Base-by-base conservation (phyloP, 108 stramenopile genomes). In the Schizochytrium sp. region DNA sequence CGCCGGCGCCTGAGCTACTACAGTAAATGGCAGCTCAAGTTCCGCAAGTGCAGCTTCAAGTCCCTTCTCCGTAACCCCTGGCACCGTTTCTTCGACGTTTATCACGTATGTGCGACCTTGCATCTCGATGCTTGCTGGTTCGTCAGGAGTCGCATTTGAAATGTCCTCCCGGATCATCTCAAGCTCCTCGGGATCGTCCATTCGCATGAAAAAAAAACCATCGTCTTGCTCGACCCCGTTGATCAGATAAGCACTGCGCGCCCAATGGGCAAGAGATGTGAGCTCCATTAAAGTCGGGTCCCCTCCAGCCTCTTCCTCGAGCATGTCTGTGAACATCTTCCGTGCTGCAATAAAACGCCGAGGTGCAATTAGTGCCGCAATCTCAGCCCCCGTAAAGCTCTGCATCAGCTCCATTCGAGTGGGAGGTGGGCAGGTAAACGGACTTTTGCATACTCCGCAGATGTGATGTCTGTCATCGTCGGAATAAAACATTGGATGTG, bases 331-430 rank as follows among this genome's bases (percentile, higher is more conserved):
- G 56, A 88, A 72, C n/a, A 90, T 90, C 8, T 28, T 50, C 2
- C 56, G 90, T 15, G 60, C 56, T 4, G 50, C 90, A 61, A 90
- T 88, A 41, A 90, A 41, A 5, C 55, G 47, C 50, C 47, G 41
- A 8, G 40, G 2, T 0, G 42, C 87, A 44, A 90, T 61, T 4
- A 90, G 50, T 4, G 50, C 38, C n/a, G 90, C 88, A 38, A 91
- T 87, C 73, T 91, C 91, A 40, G 61, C 50, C 5, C 91, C 91
- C 55, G 91, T 91, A 42, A 91, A 91, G 45, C 28, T 40, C 61
- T n/a, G 13, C 91, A 91, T 91, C 42, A 91, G 88, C 72, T 91
- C 91, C 28, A 56, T 57, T 15, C 91, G 28, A 17, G 88, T 89
- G 28, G 91, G 91, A 15, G 91, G 91, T 19, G 72, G 72, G 44